Base-by-base conservation (phyloP, 164 flowering plant genomes). In the Nymphaea colorata region DNA sequence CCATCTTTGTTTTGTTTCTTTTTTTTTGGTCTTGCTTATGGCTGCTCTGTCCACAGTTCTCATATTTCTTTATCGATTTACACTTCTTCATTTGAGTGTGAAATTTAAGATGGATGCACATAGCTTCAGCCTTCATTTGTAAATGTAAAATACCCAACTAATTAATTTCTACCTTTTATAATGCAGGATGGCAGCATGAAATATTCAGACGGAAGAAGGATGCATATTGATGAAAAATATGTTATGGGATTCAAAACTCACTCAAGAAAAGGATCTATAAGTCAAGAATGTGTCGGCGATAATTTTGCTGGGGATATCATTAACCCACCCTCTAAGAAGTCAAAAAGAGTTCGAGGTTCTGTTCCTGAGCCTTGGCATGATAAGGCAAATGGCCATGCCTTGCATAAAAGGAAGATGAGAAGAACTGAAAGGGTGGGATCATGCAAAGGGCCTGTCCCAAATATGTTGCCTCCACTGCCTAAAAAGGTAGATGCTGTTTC, bases 401-500 rank as follows among this genome's bases (percentile, higher is more conserved):
- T 51, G 8, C 15, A 15, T 51, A 51, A 51, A 51, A 43, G 47
- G 55, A 63, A 62, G 60, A 69, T 43, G 45, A 61, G 77, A 68
- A 74, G 61, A 47, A 25, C 63, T 64, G 44, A 42, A 45, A 64
- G 64, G 42, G 64, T 53, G 45, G 71, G 44, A 62, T 36, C 43
- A 42, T 41, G 43, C 66, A 64, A 67, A 15, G 14, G 45, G 43
- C 42, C 43, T 17, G 61, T 41, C 47, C 60, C 4, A 43, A 67
- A 53, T 59, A 64, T 65, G 51, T 66, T 18, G 66, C 42, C 66
- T 14, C 7, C 41, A 61, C 17, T 67, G 42, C 53, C 63, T 42
- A 45, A 75, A 64, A 64, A 68, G 77, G 72, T 71, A 61, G 66
- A 53, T 61, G 60, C 43, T 59, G 53, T 59, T 71, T 72, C 78